Evolutionary conservation across 2,329 filamentous ascomycete species (phyloP), one percentile per base, ranked within the genome.

Genomic region (Fusarium sp.): DNA sequence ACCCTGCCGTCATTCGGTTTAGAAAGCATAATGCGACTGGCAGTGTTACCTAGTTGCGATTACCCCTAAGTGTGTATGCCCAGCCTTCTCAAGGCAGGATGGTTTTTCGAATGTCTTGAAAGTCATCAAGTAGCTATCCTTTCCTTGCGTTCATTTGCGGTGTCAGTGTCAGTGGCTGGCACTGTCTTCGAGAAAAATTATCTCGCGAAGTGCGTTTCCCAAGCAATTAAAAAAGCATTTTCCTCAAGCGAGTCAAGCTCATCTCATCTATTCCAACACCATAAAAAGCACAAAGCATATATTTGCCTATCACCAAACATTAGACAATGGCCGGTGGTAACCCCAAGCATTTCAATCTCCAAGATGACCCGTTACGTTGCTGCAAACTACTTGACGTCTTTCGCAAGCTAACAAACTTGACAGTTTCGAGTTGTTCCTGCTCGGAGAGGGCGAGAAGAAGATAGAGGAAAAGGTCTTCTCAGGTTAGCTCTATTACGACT

Each of bases 361-460:
- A 81, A 63, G 80, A 83, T 65, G 77, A 78, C 71, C 72, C 75
- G 82, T 82, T 82, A 74, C 75, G 81, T 81, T 77, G n/a, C 35
- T 62, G 15, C 30, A 14, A 24, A 42, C n/a, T 36, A 39, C 26
- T 48, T 13, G 28, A 28, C 11, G 15, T 8, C n/a, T 53, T 53
- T 36, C 42, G 38, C 44, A 47, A 47, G 39, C 81, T 82, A 44
- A 82, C 70, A 17, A 26, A 18, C 5, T 11, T 18, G 41, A 20
- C 24, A 98, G 96, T 81, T 97, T 97, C 86, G 96, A 98, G 87
- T 90, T 97, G 55, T 98, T 98, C 85, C 85, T 98, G 73, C 92
- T 98, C 69, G 90, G 84, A 45, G 93, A 95, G 55, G 95, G 92
- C 71, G 94, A 99, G 88, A 96, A 96, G 87, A 98, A 98, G 85